These are phyloP conservation scores for Stylonectria norvegica DNA, from an alignment of 2,329 filamentous ascomycete species.

Conservation along the genomic window DNA sequence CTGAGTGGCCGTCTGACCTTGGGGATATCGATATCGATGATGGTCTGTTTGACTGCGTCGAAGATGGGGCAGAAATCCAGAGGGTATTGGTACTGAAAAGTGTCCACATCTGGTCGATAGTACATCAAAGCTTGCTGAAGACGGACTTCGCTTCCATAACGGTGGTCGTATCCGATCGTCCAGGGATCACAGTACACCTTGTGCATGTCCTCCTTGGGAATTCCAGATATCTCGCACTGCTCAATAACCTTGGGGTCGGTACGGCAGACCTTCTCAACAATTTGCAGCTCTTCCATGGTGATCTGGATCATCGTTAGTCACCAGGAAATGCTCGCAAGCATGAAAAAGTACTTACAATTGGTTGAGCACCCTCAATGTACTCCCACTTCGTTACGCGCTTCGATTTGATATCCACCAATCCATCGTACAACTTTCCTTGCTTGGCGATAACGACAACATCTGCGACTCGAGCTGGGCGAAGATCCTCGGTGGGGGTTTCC, in stretches of 20 bases:
- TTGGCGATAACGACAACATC: slow-evolving; percentile 80
- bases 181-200: slow-evolving; percentile 96
- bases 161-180: slow-evolving; percentile 93
- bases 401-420: slow-evolving; percentile 68
- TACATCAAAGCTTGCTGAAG: slow-evolving; percentile 96
- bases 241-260: slow-evolving; percentile 84
- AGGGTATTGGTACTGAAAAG: slow-evolving; percentile 86
- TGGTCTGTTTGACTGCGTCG: slow-evolving; percentile 72
- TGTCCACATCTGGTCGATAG: slow-evolving; percentile 80
- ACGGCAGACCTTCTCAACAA: slow-evolving; percentile 72
- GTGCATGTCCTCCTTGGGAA: slow-evolving; percentile 80
- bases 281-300: slow-evolving; percentile 83
- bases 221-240: slow-evolving; percentile 79
- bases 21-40: slow-evolving; percentile 82
- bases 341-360: slow-evolving; percentile 54
- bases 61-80: slow-evolving; percentile 93
- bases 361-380: slow-evolving; percentile 72
- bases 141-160: slow-evolving; percentile 73
- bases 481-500: slow-evolving; percentile 55
- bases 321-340: neutral
- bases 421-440: slow-evolving; percentile 78
- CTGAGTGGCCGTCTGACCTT: slow-evolving; percentile 71
- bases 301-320: slow-evolving; percentile 51
- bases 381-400: slow-evolving; percentile 71
- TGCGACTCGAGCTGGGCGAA: slow-evolving; percentile 67